These are phyloP conservation scores for Pseudocercospora fuligena DNA, from an alignment of 2,329 filamentous ascomycete genomes.

Conservation along the genomic window DNA sequence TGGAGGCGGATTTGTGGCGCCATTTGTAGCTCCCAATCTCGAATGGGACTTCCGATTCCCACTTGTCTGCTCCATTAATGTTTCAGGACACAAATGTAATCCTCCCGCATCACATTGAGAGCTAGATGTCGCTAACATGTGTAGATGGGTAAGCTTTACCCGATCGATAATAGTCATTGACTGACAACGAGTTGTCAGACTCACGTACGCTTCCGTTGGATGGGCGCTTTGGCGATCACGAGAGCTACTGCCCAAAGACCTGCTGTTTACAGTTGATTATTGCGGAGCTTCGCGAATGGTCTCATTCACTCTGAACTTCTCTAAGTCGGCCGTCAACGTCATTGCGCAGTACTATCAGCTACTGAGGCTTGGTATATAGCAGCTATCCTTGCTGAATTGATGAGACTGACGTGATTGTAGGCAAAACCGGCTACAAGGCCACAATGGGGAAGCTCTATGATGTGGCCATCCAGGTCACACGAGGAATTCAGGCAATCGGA, in stretches of 20 bases:
- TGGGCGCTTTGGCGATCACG: conserved; percentile 74
- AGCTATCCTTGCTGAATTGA: not conserved
- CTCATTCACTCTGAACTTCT: conserved; percentile 75
- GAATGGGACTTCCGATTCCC: conserved; percentile 69
- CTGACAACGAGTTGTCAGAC: too few species aligned
- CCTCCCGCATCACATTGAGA: too few species aligned
- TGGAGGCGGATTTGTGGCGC: conserved; percentile 65
- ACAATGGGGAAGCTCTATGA: not conserved
- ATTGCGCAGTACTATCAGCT: conserved; percentile 76
- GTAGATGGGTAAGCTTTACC: not conserved
- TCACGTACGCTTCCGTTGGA: conserved; percentile 60
- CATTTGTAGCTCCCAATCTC: conserved; percentile 62
- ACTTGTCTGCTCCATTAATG: conserved; percentile 70
- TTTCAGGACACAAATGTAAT: conserved; percentile 60
- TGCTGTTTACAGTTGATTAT: conserved; percentile 74
- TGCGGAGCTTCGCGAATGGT: conserved; percentile 70
- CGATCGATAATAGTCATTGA: not conserved
- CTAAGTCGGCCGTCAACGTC: conserved; percentile 70
- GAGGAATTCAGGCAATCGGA: not conserved
- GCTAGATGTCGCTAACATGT: not conserved
- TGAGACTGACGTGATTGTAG: not conserved
- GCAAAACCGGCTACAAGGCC: not conserved
- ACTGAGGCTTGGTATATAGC: conserved; percentile 63
- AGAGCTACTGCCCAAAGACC: conserved; percentile 66
- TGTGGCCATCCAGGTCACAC: not conserved